These are phyloP conservation scores for Ophiostoma sp. DNA, from an alignment of 2,329 filamentous ascomycete genomes.

Conservation along the genomic window DNA sequence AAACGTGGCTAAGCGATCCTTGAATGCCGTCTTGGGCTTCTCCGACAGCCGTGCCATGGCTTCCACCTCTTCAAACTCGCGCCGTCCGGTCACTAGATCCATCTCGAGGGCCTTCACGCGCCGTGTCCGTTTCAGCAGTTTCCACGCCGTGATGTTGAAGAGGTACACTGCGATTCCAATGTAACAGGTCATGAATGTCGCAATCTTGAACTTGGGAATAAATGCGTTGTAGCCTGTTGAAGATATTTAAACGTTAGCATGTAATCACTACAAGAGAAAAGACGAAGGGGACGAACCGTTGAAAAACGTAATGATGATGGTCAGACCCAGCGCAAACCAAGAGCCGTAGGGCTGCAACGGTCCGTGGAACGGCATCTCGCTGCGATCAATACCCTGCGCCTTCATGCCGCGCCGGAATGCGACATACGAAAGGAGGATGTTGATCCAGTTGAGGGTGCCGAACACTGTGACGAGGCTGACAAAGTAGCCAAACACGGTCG, in stretches of 20 bases:
- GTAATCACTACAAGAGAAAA: not conserved
- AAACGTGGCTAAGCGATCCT: not conserved
- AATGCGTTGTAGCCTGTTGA: not conserved
- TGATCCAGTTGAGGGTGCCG: conserved; percentile 1
- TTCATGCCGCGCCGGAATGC: conserved; percentile 1
- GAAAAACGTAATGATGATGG: not conserved
- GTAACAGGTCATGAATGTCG: not conserved
- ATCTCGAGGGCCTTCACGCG: not conserved
- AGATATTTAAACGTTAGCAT: too few species aligned
- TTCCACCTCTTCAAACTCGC: conserved; percentile 3
- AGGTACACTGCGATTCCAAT: not conserved
- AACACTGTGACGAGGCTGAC: not conserved
- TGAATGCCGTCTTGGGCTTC: not conserved
- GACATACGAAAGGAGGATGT: not conserved
- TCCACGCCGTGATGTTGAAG: not conserved
- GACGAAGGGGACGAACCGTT: not conserved
- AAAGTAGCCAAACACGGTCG: conserved; percentile 2
- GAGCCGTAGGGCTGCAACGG: not conserved
- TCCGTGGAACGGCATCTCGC: not conserved
- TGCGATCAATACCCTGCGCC: not conserved
- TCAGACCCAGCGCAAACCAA: not conserved
- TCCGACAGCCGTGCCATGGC: not conserved
- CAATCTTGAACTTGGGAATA: not conserved
- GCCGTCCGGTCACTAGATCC: not conserved
- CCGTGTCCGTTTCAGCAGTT: not conserved